phyloP scores from a whole-genome alignment of 148 eudicot genomes.

The Chenopodium suecicum region DNA sequence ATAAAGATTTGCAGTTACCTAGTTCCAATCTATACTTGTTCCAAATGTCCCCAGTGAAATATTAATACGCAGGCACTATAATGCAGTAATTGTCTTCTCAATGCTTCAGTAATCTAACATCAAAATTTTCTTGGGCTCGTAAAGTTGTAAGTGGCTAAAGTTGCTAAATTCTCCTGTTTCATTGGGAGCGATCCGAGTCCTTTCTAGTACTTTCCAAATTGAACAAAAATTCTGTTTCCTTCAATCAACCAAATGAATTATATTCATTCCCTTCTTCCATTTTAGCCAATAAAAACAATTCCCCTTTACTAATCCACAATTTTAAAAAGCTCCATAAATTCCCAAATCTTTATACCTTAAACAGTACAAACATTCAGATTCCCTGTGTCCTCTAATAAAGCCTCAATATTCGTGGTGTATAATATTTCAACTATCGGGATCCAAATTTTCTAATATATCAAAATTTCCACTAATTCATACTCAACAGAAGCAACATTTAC shows the following conservation, averaged over 20 bases:
- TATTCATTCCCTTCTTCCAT: not conserved
- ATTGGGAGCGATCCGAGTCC: not conserved
- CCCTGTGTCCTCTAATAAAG: too few relatives aligned
- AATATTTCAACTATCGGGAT: not conserved
- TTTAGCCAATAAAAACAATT: not conserved
- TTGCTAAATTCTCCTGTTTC: not conserved
- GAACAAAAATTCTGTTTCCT: not conserved
- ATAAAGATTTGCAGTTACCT: not conserved
- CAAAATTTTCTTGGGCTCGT: not conserved
- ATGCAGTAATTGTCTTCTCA: not conserved
- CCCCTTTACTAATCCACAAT: not conserved
- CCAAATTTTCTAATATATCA: not conserved
- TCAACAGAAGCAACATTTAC: not conserved
- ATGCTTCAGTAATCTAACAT: not conserved
- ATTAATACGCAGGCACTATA: not conserved
- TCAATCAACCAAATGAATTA: not conserved
- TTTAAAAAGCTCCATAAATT: not conserved
- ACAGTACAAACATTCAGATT: too few relatives aligned
- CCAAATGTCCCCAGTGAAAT: not conserved
- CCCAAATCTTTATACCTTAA: not conserved
- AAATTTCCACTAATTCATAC: not conserved
- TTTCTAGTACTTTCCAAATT: not conserved
- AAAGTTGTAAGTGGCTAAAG: too few relatives aligned
- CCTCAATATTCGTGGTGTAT: too few relatives aligned
- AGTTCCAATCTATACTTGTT: not conserved